Evolutionary conservation across 768 basidiomycete species (phyloP), one percentile per base, ranked within the genome.

Genomic region (Trametes gibbosa): DNA sequence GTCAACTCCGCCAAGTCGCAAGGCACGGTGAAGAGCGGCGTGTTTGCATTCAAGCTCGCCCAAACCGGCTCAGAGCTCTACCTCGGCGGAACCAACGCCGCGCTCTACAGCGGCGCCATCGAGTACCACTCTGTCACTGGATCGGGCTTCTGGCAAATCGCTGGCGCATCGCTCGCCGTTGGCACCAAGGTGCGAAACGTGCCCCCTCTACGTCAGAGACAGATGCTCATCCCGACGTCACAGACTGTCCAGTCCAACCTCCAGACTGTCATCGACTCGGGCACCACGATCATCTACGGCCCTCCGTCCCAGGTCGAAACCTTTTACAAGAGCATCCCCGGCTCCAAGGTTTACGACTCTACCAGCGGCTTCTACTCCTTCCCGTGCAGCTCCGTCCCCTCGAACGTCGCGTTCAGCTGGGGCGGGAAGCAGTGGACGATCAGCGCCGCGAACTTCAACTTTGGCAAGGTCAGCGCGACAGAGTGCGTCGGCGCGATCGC

Each of bases 71-170:
- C 65, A 10, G 70, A 76, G 63, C 68, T 78, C 14, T 75, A 69
- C 66, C 66, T 78, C 27, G 77, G 77, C 9, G 76, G 75, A 49
- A 65, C 68, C 32, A 69, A 78, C 56, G 52, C 67, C 1, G 59
- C 69, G 34, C 71, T 71, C 32, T 76, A 70, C 66, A 70, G 62
- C 43, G 74, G 74, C 21, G 43, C 68, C 12, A 68, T 76, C 57
- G 69, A 67, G 50, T 74, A 63, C 40, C 66, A 66, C 29, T 23
- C 57, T 23, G 67, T 70, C 29, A 64, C 62, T 2, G 50, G 63
- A 40, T 58, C 56, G 58, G 69, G 53, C 45, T 71, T 68, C 65
- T 72, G 72, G 72, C 65, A 73, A 59, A 55, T 68, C 32, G 43
- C 50, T 27, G 50, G 51, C 25, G 62, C 61, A 6, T 59, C 58